A percentile compares a stretch with the other conserved stretches of the same genome.
These are phyloP conservation scores for Alternaria sp. DNA, from an alignment of 2,329 filamentous ascomycete species.

Conservation along the genomic window DNA sequence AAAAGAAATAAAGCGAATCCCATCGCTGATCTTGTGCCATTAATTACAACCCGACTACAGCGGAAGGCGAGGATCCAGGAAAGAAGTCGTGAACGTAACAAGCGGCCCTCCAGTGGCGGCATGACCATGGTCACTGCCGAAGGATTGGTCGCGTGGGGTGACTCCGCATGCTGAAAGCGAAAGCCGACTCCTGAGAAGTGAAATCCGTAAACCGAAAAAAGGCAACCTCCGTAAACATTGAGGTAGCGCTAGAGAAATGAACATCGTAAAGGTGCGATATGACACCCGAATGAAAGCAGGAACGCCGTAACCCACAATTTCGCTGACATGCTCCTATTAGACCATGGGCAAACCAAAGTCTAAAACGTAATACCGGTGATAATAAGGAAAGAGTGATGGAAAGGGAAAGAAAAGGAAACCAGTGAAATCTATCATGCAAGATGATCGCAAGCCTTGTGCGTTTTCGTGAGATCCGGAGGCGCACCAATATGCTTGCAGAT, in stretches of 20 bases:
- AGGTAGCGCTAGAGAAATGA: constrained; percentile 34
- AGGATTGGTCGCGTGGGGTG: constrained; percentile 23
- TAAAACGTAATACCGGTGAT: constrained; percentile 38
- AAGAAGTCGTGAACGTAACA: constrained; percentile 39
- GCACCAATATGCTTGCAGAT: constrained; percentile 50
- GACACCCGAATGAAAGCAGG: constrained; percentile 27
- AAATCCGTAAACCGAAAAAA: constrained; percentile 44
- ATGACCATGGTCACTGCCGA: constrained; percentile 11
- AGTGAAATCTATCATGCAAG: constrained; percentile 52
- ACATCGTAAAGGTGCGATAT: constrained; percentile 42
- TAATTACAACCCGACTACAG: constrained; percentile 50
- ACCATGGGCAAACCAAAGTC: constrained; percentile 43
- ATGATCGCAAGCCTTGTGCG: constrained; percentile 47
- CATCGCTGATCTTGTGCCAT: constrained; percentile 48
- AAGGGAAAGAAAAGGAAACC: constrained; percentile 25
- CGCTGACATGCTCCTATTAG: constrained; percentile 42
- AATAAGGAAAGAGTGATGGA: constrained; percentile 38
- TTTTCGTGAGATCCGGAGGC: constrained; percentile 50
- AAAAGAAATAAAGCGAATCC: constrained; percentile 35
- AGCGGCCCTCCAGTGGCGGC: constrained; percentile 20
- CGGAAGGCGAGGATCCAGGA: constrained; percentile 37
- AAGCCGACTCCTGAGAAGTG: constrained; percentile 34
- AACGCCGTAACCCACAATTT: constrained; percentile 48
- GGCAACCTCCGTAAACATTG: constrained; percentile 34
- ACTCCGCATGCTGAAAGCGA: constrained; percentile 27